Conservation (phyloP, 1,284 basidiomycete species). For the Rhodofomes roseus region DNA sequence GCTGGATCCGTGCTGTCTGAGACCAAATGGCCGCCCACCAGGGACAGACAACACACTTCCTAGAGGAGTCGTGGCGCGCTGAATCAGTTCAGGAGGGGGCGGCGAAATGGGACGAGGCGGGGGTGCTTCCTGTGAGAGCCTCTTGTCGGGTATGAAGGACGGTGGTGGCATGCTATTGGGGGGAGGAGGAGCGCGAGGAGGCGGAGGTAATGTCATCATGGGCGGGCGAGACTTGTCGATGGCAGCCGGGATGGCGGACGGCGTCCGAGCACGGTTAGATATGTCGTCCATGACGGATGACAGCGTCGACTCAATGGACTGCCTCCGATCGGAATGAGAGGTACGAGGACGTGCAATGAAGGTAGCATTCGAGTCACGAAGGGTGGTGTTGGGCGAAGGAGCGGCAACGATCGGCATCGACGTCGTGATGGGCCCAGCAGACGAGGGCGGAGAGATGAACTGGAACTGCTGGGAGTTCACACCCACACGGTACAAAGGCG, state of each 20-base stretch:
- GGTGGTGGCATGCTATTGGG: conserved; percentile 71
- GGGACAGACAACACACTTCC: conserved; percentile 60
- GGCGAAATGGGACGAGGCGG: conserved; percentile 86
- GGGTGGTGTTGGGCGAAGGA: conserved; percentile 31
- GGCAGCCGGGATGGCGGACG: conserved; percentile 41
- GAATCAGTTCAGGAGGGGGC: conserved; percentile 83
- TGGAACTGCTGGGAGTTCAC: conserved; percentile 68
- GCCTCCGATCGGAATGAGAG: conserved; percentile 39
- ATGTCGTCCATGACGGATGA: conserved; percentile 44
- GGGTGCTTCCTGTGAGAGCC: conserved; percentile 52
- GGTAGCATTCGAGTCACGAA: conserved; percentile 29
- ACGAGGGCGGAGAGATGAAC: conserved; percentile 56
- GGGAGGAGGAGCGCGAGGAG: conserved; percentile 78
- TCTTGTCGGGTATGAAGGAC: conserved; percentile 67
- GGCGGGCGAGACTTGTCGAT: conserved; percentile 83
- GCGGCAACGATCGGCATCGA: conserved; percentile 26
- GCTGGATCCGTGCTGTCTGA: conserved; percentile 61
- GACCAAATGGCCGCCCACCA: conserved; percentile 39
- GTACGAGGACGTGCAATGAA: conserved; percentile 39
- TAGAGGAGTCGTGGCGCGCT: conserved; percentile 83
- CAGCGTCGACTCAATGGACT: conserved; percentile 62
- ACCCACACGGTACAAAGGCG: conserved; percentile 42
- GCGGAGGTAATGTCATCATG: conserved; percentile 82
- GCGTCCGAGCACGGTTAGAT: conserved; percentile 51
- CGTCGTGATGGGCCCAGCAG: conserved; percentile 31